phyloP scores from a whole-genome alignment of 352 stramenopile species.

The Thraustochytrium striatum region DNA sequence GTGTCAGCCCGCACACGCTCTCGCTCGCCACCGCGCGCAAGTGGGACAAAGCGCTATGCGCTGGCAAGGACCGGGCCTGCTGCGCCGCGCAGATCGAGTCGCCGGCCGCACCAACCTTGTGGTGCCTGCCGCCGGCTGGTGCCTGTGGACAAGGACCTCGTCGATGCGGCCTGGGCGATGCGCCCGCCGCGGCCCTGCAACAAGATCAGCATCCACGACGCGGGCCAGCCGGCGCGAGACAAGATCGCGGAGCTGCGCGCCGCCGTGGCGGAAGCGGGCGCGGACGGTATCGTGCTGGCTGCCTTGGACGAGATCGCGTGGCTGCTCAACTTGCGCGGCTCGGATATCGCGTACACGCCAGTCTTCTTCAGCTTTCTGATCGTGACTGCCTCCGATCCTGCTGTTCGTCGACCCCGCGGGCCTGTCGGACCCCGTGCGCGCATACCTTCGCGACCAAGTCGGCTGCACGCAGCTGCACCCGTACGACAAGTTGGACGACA shows the following conservation, averaged over 20 bases:
- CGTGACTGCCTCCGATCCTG: conserved; percentile 76
- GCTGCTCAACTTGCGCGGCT: conserved; percentile 94
- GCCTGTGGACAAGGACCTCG: conserved; percentile 76
- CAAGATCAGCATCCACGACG: conserved; percentile 76
- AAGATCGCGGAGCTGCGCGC: conserved; percentile 80
- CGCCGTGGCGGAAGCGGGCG: conserved; percentile 77
- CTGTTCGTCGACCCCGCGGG: conserved; percentile 82
- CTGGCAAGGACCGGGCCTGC: neutral
- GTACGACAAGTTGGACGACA: no score
- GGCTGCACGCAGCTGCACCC: neutral
- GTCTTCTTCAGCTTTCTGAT: conserved; percentile 93
- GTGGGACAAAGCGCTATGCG: neutral
- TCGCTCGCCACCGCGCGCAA: conserved; percentile 70
- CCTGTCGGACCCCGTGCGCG: conserved; percentile 22
- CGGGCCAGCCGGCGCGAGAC: conserved; percentile 75
- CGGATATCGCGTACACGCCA: conserved; percentile 94
- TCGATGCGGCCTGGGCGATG: conserved; percentile 88
- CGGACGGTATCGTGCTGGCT: conserved; percentile 85
- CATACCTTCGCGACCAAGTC: conserved; percentile 25
- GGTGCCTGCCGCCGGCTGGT: conserved; percentile 55
- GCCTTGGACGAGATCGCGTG: conserved; percentile 90
- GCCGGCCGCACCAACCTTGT: conserved; percentile 46
- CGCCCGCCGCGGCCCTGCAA: conserved; percentile 60
- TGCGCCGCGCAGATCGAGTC: conserved; percentile 63
- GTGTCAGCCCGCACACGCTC: conserved; percentile 90